Conservation (phyloP, 2,329 filamentous ascomycete species). For the Diaporthe ilicicola region DNA sequence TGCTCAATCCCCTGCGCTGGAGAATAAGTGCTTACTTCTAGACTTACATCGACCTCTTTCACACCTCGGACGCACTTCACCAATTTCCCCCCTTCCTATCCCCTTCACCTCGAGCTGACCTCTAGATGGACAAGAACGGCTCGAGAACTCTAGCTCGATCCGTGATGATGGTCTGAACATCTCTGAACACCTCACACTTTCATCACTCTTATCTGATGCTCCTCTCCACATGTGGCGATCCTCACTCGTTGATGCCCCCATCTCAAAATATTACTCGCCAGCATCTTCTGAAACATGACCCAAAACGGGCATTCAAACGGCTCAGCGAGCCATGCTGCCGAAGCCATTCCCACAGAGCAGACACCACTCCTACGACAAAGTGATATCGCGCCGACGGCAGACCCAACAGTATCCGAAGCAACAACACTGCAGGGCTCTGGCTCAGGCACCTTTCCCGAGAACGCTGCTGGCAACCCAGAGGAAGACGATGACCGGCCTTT, state of each 20-base stretch:
- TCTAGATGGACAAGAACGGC: neutral
- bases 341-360: conserved; percentile 38
- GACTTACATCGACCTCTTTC: neutral
- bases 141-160: neutral
- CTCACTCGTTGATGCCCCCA: neutral
- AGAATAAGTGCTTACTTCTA: neutral
- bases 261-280: neutral
- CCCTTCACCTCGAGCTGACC: neutral
- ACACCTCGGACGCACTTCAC: neutral
- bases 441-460: conserved; percentile 30
- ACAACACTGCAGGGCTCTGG: conserved; percentile 34
- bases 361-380: conserved; percentile 43
- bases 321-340: neutral
- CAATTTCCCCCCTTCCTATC: neutral
- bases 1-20: neutral
- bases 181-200: neutral
- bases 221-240: neutral
- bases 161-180: neutral
- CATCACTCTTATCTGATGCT: neutral
- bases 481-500: conserved; percentile 54
- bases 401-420: conserved; percentile 34
- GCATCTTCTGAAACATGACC: neutral
- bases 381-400: conserved; percentile 34
- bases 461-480: conserved; percentile 18
- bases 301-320: neutral